Evolutionary conservation across 176 grass and related monocot species (phyloP).

Genomic region (Paspalum vaginatum): DNA sequence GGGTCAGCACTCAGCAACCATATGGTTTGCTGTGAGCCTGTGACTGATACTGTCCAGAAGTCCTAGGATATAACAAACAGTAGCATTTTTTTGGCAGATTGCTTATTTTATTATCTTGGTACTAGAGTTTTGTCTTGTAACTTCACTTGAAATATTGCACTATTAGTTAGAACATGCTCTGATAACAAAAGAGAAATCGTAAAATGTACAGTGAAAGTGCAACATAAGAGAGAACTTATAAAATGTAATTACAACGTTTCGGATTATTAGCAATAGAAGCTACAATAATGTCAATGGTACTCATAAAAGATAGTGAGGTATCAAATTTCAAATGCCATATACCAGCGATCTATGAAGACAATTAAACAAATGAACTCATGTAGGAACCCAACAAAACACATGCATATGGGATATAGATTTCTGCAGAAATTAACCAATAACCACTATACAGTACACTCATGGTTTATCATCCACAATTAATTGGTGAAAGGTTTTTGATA

Average conservation of each 20-base stretch:
- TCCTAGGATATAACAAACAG: neutral
- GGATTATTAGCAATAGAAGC: neutral
- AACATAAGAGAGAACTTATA: slow-evolving; percentile 23
- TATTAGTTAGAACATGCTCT: slow-evolving; percentile 8
- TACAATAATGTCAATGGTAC: neutral
- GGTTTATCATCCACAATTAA: neutral
- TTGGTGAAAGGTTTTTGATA: neutral
- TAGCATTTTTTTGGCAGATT: neutral
- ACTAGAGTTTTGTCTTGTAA: slow-evolving; percentile 21
- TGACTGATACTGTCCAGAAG: neutral
- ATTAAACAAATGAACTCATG: neutral
- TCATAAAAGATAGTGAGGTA: neutral
- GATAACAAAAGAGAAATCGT: neutral
- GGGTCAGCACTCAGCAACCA: slow-evolving; percentile 4
- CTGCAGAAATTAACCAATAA: neutral
- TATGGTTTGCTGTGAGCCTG: neutral
- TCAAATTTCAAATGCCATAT: neutral
- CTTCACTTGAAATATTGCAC: slow-evolving; percentile 7
- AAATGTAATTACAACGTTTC: slow-evolving; percentile 3
- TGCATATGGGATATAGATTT: neutral
- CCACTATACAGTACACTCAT: neutral
- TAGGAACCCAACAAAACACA: neutral
- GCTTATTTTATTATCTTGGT: slow-evolving; percentile 28
- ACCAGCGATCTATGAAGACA: neutral
- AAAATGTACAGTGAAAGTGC: neutral